phyloP scores from a whole-genome alignment of 1,284 basidiomycete genomes.

The Pterula multifida region DNA sequence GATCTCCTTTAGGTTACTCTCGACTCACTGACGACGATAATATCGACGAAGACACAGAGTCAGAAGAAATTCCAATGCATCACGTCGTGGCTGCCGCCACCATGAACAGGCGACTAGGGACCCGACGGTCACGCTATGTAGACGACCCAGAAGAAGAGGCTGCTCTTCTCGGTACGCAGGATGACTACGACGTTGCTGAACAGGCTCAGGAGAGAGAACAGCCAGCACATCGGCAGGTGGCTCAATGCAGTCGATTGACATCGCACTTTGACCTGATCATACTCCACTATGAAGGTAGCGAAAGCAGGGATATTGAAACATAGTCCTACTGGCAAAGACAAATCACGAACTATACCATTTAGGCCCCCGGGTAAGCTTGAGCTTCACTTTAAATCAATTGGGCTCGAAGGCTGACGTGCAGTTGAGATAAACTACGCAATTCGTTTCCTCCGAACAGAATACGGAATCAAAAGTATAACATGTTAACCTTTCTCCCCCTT shows the following conservation, averaged over 20 bases:
- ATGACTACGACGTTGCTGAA: constrained; percentile 13
- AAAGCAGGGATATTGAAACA: constrained; percentile 17
- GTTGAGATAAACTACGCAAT: constrained; percentile 14
- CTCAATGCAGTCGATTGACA: not conserved
- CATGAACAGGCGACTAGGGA: not conserved
- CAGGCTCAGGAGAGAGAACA: constrained; percentile 13
- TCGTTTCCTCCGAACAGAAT: constrained; percentile 76
- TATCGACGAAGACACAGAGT: not conserved
- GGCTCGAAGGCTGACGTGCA: constrained; percentile 19
- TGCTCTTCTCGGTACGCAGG: constrained; percentile 24
- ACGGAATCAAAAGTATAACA: constrained; percentile 96
- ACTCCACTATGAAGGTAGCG: constrained; percentile 13
- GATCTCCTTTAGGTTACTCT: not conserved
- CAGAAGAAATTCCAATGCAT: not conserved
- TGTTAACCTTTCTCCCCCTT: constrained; percentile 88
- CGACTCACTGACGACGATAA: not conserved
- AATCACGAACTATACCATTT: constrained; percentile 10
- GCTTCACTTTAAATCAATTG: constrained; percentile 6
- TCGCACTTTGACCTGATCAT: not conserved
- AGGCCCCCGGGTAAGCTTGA: constrained; percentile 13
- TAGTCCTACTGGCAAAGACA: constrained; percentile 4
- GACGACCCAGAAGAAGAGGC: constrained; percentile 27
- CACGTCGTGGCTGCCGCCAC: not conserved
- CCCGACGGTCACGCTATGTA: not conserved
- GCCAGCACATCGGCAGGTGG: constrained; percentile 11